Percentiles rank a stretch among this genome's conserved stretches.
Evolutionary conservation across 805 yeast genomes (phyloP).

Genomic region (Kuraishia piskuri): DNA sequence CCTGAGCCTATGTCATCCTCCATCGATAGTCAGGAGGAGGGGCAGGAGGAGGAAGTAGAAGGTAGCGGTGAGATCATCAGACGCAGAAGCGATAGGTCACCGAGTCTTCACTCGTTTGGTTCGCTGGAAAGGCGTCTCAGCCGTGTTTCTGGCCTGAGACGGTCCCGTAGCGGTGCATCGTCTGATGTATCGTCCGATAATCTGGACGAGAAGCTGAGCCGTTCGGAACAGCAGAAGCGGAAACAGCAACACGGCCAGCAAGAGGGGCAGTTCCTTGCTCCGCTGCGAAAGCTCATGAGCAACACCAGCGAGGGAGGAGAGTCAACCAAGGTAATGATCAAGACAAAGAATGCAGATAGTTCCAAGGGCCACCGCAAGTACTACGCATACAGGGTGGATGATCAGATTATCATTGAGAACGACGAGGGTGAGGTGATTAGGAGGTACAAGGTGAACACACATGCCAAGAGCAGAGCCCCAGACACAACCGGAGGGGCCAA

Average conservation of each 20-base stretch:
- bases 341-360: constrained; percentile 1
- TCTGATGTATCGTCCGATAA: neutral
- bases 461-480: neutral
- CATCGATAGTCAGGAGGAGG: neutral
- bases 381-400: constrained; percentile 74
- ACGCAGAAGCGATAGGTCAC: neutral
- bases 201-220: neutral
- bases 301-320: neutral
- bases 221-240: neutral
- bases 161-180: neutral
- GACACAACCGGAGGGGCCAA: too few species aligned
- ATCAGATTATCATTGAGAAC: constrained; percentile 75
- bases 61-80: neutral
- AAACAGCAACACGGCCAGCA: neutral
- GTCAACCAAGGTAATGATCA: neutral
- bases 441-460: constrained; percentile 60
- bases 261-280: neutral
- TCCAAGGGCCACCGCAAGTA: constrained; percentile 25
- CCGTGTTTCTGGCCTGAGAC: neutral
- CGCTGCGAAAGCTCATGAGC: neutral
- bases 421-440: constrained; percentile 88
- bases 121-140: constrained; percentile 10
- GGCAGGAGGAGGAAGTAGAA: neutral
- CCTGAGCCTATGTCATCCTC: neutral
- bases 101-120: constrained; percentile 10